Percentiles rank a stretch among this genome's conserved stretches.
phyloP scores from a whole-genome alignment of 345 rosid genomes.

The Lagerstroemia speciosa region DNA sequence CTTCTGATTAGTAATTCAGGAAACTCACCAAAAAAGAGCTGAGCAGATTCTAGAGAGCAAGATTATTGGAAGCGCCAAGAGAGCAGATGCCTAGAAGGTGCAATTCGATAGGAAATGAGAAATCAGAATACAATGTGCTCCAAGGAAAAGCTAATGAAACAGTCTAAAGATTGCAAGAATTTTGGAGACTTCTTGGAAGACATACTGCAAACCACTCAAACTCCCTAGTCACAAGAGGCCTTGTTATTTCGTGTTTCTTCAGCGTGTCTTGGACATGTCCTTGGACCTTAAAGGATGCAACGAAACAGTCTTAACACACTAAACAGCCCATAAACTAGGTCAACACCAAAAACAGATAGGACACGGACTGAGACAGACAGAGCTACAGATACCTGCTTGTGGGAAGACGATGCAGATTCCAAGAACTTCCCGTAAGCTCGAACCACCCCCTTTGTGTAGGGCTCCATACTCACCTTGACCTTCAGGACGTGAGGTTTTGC shows the following conservation, averaged over 20 bases:
- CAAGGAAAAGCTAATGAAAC: not conserved
- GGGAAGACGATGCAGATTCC: conserved; percentile 77
- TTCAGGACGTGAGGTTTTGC: conserved; percentile 85
- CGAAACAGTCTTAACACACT: not conserved
- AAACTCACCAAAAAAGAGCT: conserved; percentile 54
- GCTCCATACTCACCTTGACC: conserved; percentile 53
- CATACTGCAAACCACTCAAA: conserved; percentile 88
- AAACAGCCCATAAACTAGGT: not conserved
- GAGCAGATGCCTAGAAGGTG: conserved; percentile 68
- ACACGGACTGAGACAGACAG: not conserved
- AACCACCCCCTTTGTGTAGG: conserved; percentile 58
- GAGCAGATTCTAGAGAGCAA: conserved; percentile 36
- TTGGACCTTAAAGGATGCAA: conserved; percentile 43
- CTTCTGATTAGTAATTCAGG: not conserved
- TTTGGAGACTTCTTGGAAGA: conserved; percentile 1
- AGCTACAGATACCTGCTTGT: conserved; percentile 53
- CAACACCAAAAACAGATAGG: too few relatives aligned
- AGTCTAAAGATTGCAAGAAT: too few relatives aligned
- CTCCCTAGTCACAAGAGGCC: conserved; percentile 82
- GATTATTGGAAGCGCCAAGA: conserved; percentile 61
- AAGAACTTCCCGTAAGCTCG: conserved; percentile 60
- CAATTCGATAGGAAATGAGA: conserved; percentile 1
- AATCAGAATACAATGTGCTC: not conserved
- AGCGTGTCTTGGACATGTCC: conserved; percentile 47
- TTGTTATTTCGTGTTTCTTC: conserved; percentile 69